phyloP scores from a whole-genome alignment of 257 asterid genomes.

The Verbena officinalis region DNA sequence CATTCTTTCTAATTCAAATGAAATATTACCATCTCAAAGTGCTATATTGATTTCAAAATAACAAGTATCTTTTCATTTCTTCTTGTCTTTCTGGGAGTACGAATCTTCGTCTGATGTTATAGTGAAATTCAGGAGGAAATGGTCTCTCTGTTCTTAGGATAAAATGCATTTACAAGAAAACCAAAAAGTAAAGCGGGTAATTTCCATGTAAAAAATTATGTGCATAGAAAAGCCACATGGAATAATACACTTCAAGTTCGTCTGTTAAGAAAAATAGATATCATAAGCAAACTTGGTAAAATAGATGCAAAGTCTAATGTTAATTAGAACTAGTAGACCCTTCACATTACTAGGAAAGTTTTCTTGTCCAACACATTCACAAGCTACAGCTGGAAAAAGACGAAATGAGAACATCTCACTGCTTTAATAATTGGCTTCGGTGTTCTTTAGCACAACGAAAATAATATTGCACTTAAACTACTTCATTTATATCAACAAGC shows the following conservation, averaged over 20 bases:
- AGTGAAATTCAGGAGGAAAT: background rate
- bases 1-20: background rate
- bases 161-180: background rate
- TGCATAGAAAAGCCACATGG: background rate
- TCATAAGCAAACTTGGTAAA: constrained; percentile 6
- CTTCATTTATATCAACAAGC: background rate
- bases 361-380: background rate
- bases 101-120: background rate
- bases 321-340: no score
- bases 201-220: background rate
- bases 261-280: background rate
- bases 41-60: background rate
- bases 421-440: background rate
- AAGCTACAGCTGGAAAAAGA: background rate
- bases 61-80: background rate
- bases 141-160: background rate
- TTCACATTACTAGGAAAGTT: no score
- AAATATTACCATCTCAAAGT: background rate
- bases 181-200: constrained; percentile 6
- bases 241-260: constrained; percentile 3
- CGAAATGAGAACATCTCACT: background rate
- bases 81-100: background rate
- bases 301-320: background rate
- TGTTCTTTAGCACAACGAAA: background rate
- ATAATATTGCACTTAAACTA: no score